Evolutionary conservation across 78 protist species (phyloP), one percentile per base, ranked within the genome.

Genomic region (Planoprotostelium fungivorum): DNA sequence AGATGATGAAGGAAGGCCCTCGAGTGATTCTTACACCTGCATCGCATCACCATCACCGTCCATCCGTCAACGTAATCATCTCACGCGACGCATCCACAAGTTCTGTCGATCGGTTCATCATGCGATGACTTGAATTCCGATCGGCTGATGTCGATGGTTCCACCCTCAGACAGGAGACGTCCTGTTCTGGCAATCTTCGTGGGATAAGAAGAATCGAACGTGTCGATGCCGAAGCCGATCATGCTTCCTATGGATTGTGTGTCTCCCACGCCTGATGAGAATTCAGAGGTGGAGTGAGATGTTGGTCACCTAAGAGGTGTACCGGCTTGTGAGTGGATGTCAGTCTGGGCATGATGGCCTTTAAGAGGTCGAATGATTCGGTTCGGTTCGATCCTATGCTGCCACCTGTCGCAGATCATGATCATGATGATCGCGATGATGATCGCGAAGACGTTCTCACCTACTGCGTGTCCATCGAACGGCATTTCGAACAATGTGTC

Each of bases 141-240:
- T 5, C 84, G 87, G 38, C 83, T 92, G 36, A 92, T 92, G 73
- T 51, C 73, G 5, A 51, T 51, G 73, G 16, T 25, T 51, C 73
- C 73, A 51, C 16, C 16, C 16, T 51, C 16, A 16, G 73, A 25
- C 83, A 39, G 37, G 88, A 84, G 93, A 23, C n/a, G 35, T n/a
- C 97, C 97, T 29, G 91, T 95, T 35, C 97, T 83, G 1, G 95
- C 97, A 0, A 90, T 38, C 38, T 95, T 63, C 1, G 97, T 93
- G 0, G 97, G 97, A 86, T 95, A 96, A 0, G 95, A 73, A 28
- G 96, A 93, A 86, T 96, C 97, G 85, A 95, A 95, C 34, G 96
- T 95, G 37, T 96, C 97, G 34, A 96, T 63, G 28, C 97, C 97
- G 35, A 94, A 83, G 36, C 92, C 94, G 35, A 96, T 88, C 34